Evolutionary conservation across 352 stramenopile species (phyloP).

Genomic region (Phytopythium montanum): DNA sequence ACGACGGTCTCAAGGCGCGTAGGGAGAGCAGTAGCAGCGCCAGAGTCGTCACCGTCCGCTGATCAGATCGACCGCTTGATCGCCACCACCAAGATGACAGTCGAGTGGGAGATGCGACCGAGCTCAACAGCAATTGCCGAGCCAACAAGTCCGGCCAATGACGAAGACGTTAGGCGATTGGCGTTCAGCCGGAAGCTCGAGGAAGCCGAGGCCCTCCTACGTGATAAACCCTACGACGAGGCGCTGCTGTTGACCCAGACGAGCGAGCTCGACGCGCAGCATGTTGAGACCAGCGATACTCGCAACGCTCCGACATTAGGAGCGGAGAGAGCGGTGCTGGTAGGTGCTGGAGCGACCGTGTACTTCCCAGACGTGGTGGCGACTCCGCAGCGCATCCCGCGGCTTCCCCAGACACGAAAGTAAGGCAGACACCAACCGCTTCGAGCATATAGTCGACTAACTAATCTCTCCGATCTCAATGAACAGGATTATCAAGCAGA

Average conservation of each 20-base stretch:
- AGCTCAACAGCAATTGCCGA: constrained; percentile 22
- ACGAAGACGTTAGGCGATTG: constrained; percentile 23
- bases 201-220: constrained; percentile 46
- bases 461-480: not conserved
- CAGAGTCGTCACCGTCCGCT: constrained; percentile 19
- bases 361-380: constrained; percentile 27
- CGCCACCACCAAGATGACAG: constrained; percentile 22
- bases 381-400: constrained; percentile 39
- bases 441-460: not conserved
- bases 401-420: constrained; percentile 58
- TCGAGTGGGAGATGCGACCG: constrained; percentile 52
- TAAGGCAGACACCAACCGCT: constrained; percentile 5
- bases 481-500: constrained; percentile 52
- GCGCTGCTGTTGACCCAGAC: constrained; percentile 6
- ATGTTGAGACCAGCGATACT: not conserved
- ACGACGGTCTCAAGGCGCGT: not conserved
- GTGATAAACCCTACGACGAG: constrained; percentile 33
- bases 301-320: not conserved
- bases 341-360: constrained; percentile 8
- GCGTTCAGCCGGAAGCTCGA: constrained; percentile 61
- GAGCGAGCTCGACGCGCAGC: not conserved
- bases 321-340: not conserved
- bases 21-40: not conserved
- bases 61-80: constrained; percentile 34
- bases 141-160: constrained; percentile 17